A percentile compares a stretch with the other conserved stretches of the same genome.
Conservation (phyloP, 2,329 filamentous ascomycete species). For the Colletotrichum chrysophilum region DNA sequence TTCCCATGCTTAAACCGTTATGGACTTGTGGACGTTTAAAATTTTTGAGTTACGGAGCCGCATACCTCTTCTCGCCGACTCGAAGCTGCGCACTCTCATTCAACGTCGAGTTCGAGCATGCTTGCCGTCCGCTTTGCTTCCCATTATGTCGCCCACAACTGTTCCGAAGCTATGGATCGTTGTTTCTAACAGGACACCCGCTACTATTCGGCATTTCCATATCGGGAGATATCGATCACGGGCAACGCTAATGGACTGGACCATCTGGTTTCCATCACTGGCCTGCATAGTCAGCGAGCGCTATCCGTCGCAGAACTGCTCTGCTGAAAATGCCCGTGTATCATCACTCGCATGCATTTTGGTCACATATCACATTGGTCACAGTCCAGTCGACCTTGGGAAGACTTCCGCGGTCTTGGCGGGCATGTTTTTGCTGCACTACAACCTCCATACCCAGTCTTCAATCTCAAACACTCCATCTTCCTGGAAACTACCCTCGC, state of each 20-base stretch:
- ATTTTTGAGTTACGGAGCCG: background rate
- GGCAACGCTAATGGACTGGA: background rate
- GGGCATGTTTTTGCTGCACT: background rate
- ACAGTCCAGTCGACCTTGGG: background rate
- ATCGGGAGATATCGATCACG: background rate
- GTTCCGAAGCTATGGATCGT: background rate
- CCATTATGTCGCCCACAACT: background rate
- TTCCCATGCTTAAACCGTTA: background rate
- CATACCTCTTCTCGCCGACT: background rate
- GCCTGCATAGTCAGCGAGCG: background rate
- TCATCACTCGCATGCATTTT: background rate
- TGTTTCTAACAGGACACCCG: background rate
- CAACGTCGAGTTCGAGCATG: background rate
- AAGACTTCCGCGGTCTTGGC: constrained; percentile 19
- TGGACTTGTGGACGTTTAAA: background rate
- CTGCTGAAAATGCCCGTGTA: background rate
- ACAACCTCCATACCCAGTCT: background rate
- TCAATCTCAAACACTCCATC: background rate
- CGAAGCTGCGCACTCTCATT: background rate
- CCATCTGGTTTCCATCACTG: background rate
- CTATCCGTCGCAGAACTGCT: background rate
- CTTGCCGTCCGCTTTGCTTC: background rate
- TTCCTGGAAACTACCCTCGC: background rate
- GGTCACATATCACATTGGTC: constrained; percentile 1
- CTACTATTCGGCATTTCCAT: background rate